A percentile compares a stretch with the other conserved stretches of the same genome.
Conservation (phyloP, 169 alveolate species). For the Babesia ovis region DNA sequence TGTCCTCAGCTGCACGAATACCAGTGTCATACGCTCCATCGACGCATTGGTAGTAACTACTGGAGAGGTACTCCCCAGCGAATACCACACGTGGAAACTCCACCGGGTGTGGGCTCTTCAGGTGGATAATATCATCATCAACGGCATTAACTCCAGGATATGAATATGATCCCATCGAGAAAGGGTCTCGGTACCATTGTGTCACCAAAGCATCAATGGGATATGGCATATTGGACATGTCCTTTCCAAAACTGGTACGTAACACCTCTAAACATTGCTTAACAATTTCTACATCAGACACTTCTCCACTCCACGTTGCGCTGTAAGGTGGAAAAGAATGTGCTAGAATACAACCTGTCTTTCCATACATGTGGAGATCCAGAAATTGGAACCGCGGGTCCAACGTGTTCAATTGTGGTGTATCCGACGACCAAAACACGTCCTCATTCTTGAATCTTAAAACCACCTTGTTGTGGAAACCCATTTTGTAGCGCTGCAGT, state of each 20-base stretch:
- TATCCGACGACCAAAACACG: slow-evolving; percentile 71
- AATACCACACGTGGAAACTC: slow-evolving; percentile 70
- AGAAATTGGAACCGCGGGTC: slow-evolving; percentile 76
- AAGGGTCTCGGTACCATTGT: slow-evolving; percentile 74
- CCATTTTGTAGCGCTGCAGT: slow-evolving; percentile 71
- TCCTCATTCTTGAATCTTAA: slow-evolving; percentile 68
- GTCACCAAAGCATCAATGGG: slow-evolving; percentile 74
- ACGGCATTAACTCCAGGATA: slow-evolving; percentile 70
- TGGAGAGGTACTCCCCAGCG: slow-evolving; percentile 77
- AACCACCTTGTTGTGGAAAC: slow-evolving; percentile 77
- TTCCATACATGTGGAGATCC: slow-evolving; percentile 75
- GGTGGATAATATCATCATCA: slow-evolving; percentile 76
- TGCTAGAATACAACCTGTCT: slow-evolving; percentile 73
- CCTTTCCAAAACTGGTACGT: slow-evolving; percentile 60
- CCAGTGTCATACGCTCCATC: slow-evolving; percentile 81
- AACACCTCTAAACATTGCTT: slow-evolving; percentile 70
- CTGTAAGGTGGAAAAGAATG: slow-evolving; percentile 80
- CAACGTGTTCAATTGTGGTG: slow-evolving; percentile 72
- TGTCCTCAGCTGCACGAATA: slow-evolving; percentile 80
- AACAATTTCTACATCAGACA: slow-evolving; percentile 62
- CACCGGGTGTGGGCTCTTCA: slow-evolving; percentile 76
- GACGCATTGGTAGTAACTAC: slow-evolving; percentile 76
- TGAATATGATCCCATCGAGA: slow-evolving; percentile 75
- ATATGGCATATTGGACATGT: slow-evolving; percentile 58
- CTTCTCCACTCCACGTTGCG: slow-evolving; percentile 54